Conservation (phyloP, 2,329 filamentous ascomycete species). For the Coniochaeta sp. region DNA sequence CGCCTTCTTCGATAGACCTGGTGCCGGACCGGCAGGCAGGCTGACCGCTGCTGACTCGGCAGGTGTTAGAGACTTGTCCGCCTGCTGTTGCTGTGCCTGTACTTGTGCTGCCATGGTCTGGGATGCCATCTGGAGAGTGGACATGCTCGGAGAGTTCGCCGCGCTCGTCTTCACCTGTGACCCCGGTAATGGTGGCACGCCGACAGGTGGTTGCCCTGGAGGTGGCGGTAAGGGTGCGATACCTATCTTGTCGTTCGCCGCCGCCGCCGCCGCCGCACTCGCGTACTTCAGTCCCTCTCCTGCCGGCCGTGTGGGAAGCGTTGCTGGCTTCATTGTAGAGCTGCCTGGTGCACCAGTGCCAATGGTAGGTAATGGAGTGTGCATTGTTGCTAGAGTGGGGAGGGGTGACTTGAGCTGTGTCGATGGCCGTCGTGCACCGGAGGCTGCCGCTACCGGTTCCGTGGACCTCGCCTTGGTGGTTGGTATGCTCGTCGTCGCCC, state of each 20-base stretch:
- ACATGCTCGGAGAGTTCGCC: conserved; percentile 44
- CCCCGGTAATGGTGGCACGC: conserved; percentile 32
- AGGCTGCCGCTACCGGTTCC: conserved; percentile 48
- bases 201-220: conserved; percentile 44
- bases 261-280: conserved; percentile 88
- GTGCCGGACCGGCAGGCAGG: conserved; percentile 2
- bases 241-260: conserved; percentile 79
- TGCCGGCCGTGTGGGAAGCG: conserved; percentile 72
- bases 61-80: conserved; percentile 17
- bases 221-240: conserved; percentile 91
- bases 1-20: conserved; percentile 16
- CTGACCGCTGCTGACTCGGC: not conserved
- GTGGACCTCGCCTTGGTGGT: conserved; percentile 46
- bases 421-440: conserved; percentile 61
- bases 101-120: conserved; percentile 10
- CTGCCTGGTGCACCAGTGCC: conserved; percentile 46
- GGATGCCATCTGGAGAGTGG: conserved; percentile 37
- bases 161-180: conserved; percentile 47
- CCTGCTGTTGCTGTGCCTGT: conserved; percentile 21
- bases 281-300: conserved; percentile 95
- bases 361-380: conserved; percentile 59
- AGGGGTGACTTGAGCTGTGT: conserved; percentile 89
- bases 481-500: conserved; percentile 34
- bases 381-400: conserved; percentile 84
- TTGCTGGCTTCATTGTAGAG: conserved; percentile 83